These are phyloP conservation scores for Rhizodiscina lignyota DNA, from an alignment of 495 filamentous ascomycete genomes.

Conservation along the genomic window DNA sequence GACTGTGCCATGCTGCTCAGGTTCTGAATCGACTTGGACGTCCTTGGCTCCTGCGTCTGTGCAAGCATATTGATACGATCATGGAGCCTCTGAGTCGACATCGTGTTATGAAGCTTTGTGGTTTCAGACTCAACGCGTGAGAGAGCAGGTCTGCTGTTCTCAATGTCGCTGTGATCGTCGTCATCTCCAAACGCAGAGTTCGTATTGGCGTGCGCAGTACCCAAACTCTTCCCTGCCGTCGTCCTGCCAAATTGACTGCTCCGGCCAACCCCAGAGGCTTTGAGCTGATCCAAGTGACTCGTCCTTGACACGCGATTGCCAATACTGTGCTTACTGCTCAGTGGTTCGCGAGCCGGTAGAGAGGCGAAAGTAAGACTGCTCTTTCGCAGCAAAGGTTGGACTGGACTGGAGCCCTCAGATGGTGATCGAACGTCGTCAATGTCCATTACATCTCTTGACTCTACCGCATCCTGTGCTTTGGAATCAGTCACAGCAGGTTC, in stretches of 20 bases:
- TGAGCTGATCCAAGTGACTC: constrained; percentile 60
- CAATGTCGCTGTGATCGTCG: constrained; percentile 41
- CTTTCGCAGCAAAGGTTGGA: constrained; percentile 55
- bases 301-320: constrained; percentile 55
- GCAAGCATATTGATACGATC: constrained; percentile 90
- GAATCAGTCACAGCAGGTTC: not conserved
- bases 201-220: constrained; percentile 26
- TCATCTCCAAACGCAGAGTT: constrained; percentile 33
- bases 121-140: constrained; percentile 23
- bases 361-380: constrained; percentile 89
- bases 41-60: constrained; percentile 52
- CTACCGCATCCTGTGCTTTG: not conserved
- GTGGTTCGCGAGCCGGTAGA: constrained; percentile 75
- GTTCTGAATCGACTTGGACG: constrained; percentile 66
- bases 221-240: constrained; percentile 39
- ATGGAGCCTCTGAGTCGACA: constrained; percentile 76
- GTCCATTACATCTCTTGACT: not conserved
- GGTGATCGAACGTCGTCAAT: constrained; percentile 28
- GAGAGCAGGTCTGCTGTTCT: constrained; percentile 14
- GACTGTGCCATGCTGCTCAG: no score
- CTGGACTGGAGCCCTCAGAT: constrained; percentile 46
- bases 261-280: constrained; percentile 22
- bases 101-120: constrained; percentile 58
- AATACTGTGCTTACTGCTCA: constrained; percentile 63
- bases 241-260: constrained; percentile 47